Base-by-base conservation (phyloP, 306 rosid genomes). In the Rosa persica region DNA sequence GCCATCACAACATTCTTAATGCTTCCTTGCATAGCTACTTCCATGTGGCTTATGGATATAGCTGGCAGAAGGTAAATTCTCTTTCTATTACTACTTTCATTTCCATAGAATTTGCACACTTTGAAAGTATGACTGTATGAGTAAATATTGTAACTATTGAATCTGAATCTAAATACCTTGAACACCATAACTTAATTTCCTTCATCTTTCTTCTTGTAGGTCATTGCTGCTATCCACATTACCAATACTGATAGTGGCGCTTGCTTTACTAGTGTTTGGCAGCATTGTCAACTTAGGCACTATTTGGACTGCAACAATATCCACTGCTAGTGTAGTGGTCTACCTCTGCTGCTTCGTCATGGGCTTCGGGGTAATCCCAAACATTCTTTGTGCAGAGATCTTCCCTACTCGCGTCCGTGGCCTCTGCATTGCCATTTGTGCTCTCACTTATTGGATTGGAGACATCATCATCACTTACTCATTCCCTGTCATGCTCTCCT, bases 21-120 rank as follows among this genome's bases (percentile, higher is more conserved):
- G 97, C 95, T 92, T 85, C 97, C 97, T 57, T 90, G 92, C 83
- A 84, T 90, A 80, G 93, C 81, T 42, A 43, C 87, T 75, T 60
- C 95, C 19, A 84, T 92, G 81, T 80, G 84, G 79, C 88, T 90
- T 58, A 90, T 92, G 95, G 97, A 92, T 65, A 76, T 86, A 61
- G 36, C 92, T 69, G 95, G 95, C 80, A 83, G 97, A 76, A 92
- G 97, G 97, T 92, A 87, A 62, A 75, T 25, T 77, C 42, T 43
- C 70, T 30, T 27, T 38, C 7, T 12, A 13, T 22, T 16, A 12
- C n/a, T 23, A 54, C 23, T 47, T 20, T 36, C 1, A 38, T 34
- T 72, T 30, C 19, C 64, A 34, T 5, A 51, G 11, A 52, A 0
- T 58, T 23, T 23, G 36, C 66, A 11, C 38, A 11, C 25, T 25